These are phyloP conservation scores for Tolypocladium tundrense DNA, from an alignment of 2,329 filamentous ascomycete species.

Conservation along the genomic window DNA sequence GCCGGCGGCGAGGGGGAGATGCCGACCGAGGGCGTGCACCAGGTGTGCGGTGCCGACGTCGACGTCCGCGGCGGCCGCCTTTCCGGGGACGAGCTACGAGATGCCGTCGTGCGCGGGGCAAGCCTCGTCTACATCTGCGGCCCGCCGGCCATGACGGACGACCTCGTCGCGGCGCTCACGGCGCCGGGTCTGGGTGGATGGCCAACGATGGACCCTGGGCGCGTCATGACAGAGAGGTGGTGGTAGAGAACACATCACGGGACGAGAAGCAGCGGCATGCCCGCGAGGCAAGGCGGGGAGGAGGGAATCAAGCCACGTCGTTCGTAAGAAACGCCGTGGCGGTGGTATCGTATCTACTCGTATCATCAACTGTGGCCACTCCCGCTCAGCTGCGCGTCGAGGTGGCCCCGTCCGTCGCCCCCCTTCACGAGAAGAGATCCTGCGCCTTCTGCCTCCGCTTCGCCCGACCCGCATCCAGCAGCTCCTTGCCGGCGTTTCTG, in stretches of 20 bases:
- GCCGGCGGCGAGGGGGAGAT: neutral
- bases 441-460: slow-evolving; percentile 59
- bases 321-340: neutral
- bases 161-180: slow-evolving; percentile 41
- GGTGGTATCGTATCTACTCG: neutral
- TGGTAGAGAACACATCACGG: slow-evolving; percentile 31
- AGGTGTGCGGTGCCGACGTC: slow-evolving; percentile 5
- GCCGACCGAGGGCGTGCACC: neutral
- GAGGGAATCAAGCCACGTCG: no score
- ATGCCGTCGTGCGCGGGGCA: slow-evolving; percentile 24
- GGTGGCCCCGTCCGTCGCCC: neutral
- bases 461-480: slow-evolving; percentile 43
- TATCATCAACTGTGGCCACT: neutral
- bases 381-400: neutral
- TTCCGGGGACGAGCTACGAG: slow-evolving; percentile 27
- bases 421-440: slow-evolving; percentile 55
- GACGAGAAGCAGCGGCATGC: neutral
- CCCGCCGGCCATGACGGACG: slow-evolving; percentile 58
- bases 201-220: slow-evolving; percentile 30
- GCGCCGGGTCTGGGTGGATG: slow-evolving; percentile 10
- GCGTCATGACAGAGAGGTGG: slow-evolving; percentile 53
- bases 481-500: slow-evolving; percentile 56
- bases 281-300: neutral
- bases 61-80: slow-evolving; percentile 29
- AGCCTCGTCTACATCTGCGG: slow-evolving; percentile 59